Evolutionary conservation across 1,139 yeast genomes (phyloP).

Genomic region (Zygotorulaspora mrakii): DNA sequence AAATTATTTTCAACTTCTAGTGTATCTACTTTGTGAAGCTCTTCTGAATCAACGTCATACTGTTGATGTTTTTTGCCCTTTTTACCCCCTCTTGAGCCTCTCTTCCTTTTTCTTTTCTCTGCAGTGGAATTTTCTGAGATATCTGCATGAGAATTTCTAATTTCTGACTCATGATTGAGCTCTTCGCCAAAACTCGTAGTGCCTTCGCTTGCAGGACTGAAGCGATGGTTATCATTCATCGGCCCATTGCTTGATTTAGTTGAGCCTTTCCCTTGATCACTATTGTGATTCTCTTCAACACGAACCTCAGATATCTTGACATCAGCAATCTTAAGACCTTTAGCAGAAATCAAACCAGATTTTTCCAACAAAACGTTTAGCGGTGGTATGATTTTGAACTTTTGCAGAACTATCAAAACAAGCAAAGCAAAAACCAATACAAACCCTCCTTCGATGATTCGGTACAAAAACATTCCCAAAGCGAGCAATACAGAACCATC

Average conservation of each 20-base stretch:
- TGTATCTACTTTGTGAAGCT: constrained; percentile 14
- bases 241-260: too few species aligned
- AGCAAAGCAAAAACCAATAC: constrained; percentile 42
- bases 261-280: too few species aligned
- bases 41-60: constrained; percentile 18
- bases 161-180: background rate
- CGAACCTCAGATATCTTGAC: constrained; percentile 24
- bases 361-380: constrained; percentile 34
- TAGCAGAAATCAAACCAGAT: constrained; percentile 31
- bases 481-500: constrained; percentile 17
- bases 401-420: constrained; percentile 38
- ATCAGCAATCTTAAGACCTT: constrained; percentile 10
- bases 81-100: constrained; percentile 86
- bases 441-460: constrained; percentile 50
- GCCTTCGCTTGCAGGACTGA: constrained; percentile 3
- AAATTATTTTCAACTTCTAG: constrained; percentile 27
- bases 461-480: constrained; percentile 39
- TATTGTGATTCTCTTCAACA: constrained; percentile 1
- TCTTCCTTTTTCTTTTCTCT: constrained; percentile 55
- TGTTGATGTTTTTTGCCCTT: constrained; percentile 45
- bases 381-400: constrained; percentile 43
- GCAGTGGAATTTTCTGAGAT: constrained; percentile 3
- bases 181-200: background rate
- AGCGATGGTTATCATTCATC: too few species aligned
- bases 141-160: constrained; percentile 3